Evolutionary conservation across 2,329 filamentous ascomycete genomes (phyloP).

Genomic region (Colletotrichum scovillei): DNA sequence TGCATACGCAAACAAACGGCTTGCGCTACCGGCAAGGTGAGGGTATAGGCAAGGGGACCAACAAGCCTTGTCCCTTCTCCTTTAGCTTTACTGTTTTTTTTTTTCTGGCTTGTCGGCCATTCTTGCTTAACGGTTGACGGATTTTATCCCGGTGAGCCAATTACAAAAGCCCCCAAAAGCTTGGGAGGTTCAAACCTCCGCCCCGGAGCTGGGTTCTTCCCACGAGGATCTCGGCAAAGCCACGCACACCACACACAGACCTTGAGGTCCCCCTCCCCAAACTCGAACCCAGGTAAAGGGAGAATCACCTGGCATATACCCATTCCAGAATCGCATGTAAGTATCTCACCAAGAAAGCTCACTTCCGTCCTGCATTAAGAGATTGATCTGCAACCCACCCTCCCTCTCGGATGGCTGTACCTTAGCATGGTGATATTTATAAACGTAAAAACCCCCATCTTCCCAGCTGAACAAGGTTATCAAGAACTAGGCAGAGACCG

Average conservation of each 20-base stretch:
- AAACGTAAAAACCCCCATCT: background rate
- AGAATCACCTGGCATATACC: background rate
- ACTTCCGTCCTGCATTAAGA: background rate
- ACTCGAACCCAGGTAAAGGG: background rate
- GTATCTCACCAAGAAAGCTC: background rate
- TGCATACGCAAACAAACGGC: background rate
- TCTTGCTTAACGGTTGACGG: background rate
- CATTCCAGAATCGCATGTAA: background rate
- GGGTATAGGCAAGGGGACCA: background rate
- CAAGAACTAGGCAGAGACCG: background rate
- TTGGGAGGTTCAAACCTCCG: background rate
- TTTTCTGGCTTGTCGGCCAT: background rate
- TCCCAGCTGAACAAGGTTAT: background rate
- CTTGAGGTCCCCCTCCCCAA: background rate
- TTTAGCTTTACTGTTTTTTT: background rate
- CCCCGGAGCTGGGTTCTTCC: background rate
- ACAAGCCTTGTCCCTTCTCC: background rate
- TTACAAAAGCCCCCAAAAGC: background rate
- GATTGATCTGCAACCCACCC: background rate
- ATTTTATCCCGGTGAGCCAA: background rate
- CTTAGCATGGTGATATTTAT: slow-evolving; percentile 3
- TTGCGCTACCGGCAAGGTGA: background rate
- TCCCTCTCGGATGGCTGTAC: background rate
- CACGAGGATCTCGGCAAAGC: background rate
- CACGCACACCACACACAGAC: background rate